Conservation (phyloP, 2,329 filamentous ascomycete genomes). For the Diaporthe sp. region DNA sequence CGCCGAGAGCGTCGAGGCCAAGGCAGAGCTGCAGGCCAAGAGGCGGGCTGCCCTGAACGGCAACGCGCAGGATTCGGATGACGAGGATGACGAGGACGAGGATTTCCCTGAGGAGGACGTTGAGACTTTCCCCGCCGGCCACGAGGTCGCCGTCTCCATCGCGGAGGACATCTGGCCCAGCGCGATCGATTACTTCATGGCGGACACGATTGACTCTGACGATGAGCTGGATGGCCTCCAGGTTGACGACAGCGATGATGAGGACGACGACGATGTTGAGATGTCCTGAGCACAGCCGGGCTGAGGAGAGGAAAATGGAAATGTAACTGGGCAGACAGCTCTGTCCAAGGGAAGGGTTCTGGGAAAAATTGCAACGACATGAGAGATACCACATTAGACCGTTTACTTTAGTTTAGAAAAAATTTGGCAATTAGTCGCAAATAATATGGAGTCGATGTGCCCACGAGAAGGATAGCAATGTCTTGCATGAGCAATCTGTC, state of each 20-base stretch:
- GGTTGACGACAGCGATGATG: constrained; percentile 40
- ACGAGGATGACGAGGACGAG: constrained; percentile 54
- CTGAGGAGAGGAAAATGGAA: neutral
- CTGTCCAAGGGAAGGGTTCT: neutral
- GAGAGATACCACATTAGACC: constrained; percentile 36
- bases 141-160: constrained; percentile 42
- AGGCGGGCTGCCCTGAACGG: constrained; percentile 47
- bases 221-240: constrained; percentile 41
- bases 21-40: constrained; percentile 52
- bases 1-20: constrained; percentile 71
- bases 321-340: neutral
- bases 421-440: neutral
- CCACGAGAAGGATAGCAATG: neutral
- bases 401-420: constrained; percentile 16
- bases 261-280: constrained; percentile 40
- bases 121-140: constrained; percentile 43
- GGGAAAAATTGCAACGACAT: constrained; percentile 27
- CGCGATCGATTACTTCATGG: constrained; percentile 43
- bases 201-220: constrained; percentile 42
- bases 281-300: constrained; percentile 37
- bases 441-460: neutral
- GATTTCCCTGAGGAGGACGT: constrained; percentile 51
- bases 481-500: neutral
- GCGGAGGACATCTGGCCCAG: constrained; percentile 43
- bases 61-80: constrained; percentile 50